Evolutionary conservation across 495 filamentous ascomycete genomes (phyloP), one percentile per base, ranked within the genome.

Genomic region (Aspergillus incahuasiensis): DNA sequence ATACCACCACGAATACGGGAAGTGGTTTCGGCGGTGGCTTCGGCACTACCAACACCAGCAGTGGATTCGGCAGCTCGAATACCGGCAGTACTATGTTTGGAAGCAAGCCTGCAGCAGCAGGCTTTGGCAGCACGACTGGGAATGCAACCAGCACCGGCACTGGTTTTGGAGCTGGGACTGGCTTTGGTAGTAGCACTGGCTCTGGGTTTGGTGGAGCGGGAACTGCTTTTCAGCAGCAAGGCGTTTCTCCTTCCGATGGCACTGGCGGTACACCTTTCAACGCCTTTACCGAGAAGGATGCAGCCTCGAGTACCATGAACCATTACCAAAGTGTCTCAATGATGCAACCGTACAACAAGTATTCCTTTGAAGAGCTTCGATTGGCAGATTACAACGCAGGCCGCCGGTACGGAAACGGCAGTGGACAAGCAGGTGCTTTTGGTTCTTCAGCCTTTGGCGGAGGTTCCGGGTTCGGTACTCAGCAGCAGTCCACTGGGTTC

Each of bases 311-410:
- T 30, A 74, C 78, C 41, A 86, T 77, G 49, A 89, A 87, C 64
- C 80, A 87, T 21, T 98, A 85, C 65, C 92, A 97, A 67, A 96
- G 86, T 61, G 87, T 98, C 57, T 82, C 83, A 13, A 95, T 96
- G 61, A 86, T 88, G 79, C 85, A 84, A 44, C 83, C 90, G 0
- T 97, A 96, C 72, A 83, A 82, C 66, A 91, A 91, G 57, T 96
- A 83, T 70, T 96, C 90, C 5, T 83, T 89, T 34, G 94, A 98
- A 64, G 94, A 98, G 69, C 71, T 98, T 43, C 83, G 94, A 64
- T 69, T 95, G 52, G 89, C 82, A 32, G 94, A 98, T 72, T 98
- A 97, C 71, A 82, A 84, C 51, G 85, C 89, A 75, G 94, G 94
- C 21, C 82, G 94, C 54, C 83, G 86, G 34, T 88, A 77, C 60